Conservation (phyloP, 148 eudicot genomes). For the Heliosperma pusillum region DNA sequence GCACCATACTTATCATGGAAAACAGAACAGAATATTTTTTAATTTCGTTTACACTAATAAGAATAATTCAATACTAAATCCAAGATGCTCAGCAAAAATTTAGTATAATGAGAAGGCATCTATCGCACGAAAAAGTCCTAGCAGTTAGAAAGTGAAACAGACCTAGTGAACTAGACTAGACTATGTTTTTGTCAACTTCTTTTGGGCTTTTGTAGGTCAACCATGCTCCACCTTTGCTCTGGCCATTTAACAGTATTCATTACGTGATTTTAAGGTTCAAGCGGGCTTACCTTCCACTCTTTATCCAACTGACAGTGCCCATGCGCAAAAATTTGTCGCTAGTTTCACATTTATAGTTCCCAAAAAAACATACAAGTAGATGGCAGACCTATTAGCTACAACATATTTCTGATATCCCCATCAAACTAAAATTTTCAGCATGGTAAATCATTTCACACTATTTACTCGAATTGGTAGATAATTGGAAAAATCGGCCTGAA, state of each 20-base stretch:
- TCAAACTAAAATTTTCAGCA: not conserved
- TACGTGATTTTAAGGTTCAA: not conserved
- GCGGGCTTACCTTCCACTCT: not conserved
- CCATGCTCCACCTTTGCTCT: not conserved
- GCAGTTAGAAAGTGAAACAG: not conserved
- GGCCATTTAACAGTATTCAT: not conserved
- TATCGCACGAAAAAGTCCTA: not conserved
- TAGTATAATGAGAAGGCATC: not conserved
- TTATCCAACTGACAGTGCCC: too few species aligned
- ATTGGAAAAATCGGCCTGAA: too few species aligned
- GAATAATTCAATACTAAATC: not conserved
- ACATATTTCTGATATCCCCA: not conserved
- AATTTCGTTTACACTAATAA: not conserved
- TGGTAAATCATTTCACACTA: not conserved
- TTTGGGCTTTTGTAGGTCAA: not conserved
- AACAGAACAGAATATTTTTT: not conserved
- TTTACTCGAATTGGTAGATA: too few species aligned
- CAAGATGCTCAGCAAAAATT: not conserved
- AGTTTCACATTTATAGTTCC: not conserved
- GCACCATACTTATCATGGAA: not conserved
- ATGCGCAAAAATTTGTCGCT: not conserved
- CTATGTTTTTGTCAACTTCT: not conserved
- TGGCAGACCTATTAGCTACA: not conserved
- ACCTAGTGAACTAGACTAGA: not conserved
- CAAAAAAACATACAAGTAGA: not conserved